phyloP scores from a whole-genome alignment of 2,329 filamentous ascomycete species.

The Lasiodiplodia sp. region DNA sequence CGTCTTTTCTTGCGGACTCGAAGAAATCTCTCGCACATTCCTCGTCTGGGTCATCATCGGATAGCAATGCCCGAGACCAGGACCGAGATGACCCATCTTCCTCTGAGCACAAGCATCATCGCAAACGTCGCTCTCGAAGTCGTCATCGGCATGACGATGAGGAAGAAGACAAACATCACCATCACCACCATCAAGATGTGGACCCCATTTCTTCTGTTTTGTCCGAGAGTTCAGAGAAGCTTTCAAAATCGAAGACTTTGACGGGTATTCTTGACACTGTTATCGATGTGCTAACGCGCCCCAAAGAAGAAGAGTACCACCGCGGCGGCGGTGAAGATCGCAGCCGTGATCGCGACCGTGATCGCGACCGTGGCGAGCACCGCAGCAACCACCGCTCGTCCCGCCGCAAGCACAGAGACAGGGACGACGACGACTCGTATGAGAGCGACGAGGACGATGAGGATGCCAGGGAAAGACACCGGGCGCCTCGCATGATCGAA shows the following conservation, averaged over 20 bases:
- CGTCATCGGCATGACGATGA: constrained; percentile 8
- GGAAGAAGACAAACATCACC: background rate
- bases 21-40: constrained; percentile 12
- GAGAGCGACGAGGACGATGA: constrained; percentile 20
- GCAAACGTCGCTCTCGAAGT: constrained; percentile 16
- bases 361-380: constrained; percentile 18
- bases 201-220: constrained; percentile 17
- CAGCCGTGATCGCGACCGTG: constrained; percentile 6
- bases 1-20: constrained; percentile 10
- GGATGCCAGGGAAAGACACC: constrained; percentile 9
- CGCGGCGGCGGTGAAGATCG: constrained; percentile 11
- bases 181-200: constrained; percentile 8
- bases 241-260: constrained; percentile 7
- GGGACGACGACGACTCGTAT: constrained; percentile 19
- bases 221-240: constrained; percentile 12
- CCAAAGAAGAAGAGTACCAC: constrained; percentile 28
- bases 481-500: constrained; percentile 23
- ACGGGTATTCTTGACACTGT: constrained; percentile 21
- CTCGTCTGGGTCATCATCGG: constrained; percentile 18
- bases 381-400: constrained; percentile 18
- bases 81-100: constrained; percentile 4
- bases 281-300: constrained; percentile 25
- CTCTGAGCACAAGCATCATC: constrained; percentile 16
- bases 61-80: background rate
- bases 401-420: constrained; percentile 20